A percentile compares a stretch with the other conserved stretches of the same genome.
Conservation (phyloP, 2,329 filamentous ascomycete genomes). For the Arthrinium phaeospermum region DNA sequence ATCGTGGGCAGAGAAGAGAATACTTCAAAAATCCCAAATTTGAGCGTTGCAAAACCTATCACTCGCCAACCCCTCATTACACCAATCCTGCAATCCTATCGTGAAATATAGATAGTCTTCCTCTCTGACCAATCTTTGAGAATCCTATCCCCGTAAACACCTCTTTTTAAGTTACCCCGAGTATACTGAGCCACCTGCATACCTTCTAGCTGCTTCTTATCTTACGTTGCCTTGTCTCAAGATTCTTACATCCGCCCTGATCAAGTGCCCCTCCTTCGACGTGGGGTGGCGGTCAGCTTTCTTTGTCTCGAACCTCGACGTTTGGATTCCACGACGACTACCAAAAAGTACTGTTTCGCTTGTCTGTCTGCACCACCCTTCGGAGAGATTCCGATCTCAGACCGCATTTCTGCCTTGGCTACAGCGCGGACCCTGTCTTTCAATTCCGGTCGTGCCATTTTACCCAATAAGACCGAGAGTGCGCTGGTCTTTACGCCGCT, state of each 20-base stretch:
- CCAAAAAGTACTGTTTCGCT: neutral
- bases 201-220: neutral
- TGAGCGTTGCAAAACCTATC: neutral
- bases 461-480: neutral
- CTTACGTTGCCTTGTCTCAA: slow-evolving; percentile 14
- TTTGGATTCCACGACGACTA: neutral
- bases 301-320: slow-evolving; percentile 1
- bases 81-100: neutral
- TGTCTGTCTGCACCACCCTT: neutral
- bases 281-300: slow-evolving; percentile 19
- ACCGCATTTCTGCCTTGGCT: slow-evolving; percentile 13
- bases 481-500: neutral
- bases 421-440: neutral
- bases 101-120: neutral
- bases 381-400: slow-evolving; percentile 1
- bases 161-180: neutral
- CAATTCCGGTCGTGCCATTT: neutral
- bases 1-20: neutral
- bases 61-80: neutral
- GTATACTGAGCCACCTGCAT: neutral
- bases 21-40: neutral
- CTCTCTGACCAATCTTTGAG: neutral
- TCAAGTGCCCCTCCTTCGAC: slow-evolving; percentile 11
- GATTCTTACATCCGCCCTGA: neutral
- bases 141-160: neutral